Evolutionary conservation across 106 monocot species (phyloP), one percentile per base, ranked within the genome.

Genomic region (Platanthera guangdongensis): DNA sequence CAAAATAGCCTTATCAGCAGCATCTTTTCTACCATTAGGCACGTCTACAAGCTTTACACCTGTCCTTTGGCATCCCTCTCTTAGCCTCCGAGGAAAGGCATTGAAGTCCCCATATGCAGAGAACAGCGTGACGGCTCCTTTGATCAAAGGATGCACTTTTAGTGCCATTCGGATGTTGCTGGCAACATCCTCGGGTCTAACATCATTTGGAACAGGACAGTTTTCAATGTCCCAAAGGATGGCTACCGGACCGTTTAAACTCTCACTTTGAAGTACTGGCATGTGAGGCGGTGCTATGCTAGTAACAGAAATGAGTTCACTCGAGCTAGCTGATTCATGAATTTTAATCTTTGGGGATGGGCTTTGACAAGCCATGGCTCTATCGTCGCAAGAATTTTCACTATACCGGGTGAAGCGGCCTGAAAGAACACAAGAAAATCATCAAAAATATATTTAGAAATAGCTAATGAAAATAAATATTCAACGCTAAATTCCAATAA

Each of bases 141-240:
- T 82, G 13, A 94, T 79, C 28, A 88, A 51, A 47, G 94, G 89
- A 74, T 97, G 91, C 10, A 84, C 72, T 0, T 88, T 89, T 32
- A 97, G 71, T 11, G 94, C 91, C 83, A 88, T 86, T 9, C 91
- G 63, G 55, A 97, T 90, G 75, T 97, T 97, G 8, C 87, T 84
- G 57, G 97, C 89, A 54, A 97, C 91, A 75, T 97, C 87, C 80
- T 97, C 94, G 8, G 97, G 89, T 9, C 84, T 78, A n/a, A 94
- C 91, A 81, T 91, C 89, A 77, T 74, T 89, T 9, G 97, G 97
- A 63, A 94, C 84, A 9, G 88, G 87, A 50, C 97, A 97, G 76
- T 94, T 97, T 73, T 97, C 97, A 10, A 97, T 94, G 71, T 97
- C 97, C 97, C 97, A 97, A 48, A 97, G 84, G 73, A 97, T 94